These are phyloP conservation scores for Rhodosporidiobolus sp. DNA, from an alignment of 768 basidiomycete genomes.

Conservation along the genomic window DNA sequence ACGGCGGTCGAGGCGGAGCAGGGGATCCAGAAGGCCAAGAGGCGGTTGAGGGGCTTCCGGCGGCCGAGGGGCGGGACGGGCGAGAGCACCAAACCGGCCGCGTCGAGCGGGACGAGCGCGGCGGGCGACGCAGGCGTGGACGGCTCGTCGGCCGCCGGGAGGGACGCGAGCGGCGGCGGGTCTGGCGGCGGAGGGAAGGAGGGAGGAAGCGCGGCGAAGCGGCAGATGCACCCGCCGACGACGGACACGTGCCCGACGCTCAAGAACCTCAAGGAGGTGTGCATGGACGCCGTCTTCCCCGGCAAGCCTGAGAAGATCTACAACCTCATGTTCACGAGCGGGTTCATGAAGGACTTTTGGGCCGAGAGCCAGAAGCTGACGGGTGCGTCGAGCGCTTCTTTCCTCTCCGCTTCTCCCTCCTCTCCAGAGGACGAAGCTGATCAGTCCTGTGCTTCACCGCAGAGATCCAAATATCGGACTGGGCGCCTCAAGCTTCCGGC, in stretches of 20 bases:
- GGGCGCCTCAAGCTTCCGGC: conserved; percentile 66
- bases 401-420: neutral
- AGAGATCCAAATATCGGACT: conserved; percentile 96
- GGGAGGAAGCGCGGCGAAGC: neutral
- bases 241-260: conserved; percentile 32
- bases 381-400: conserved; percentile 57
- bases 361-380: conserved; percentile 77
- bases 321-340: conserved; percentile 92
- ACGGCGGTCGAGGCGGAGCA: neutral
- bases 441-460: neutral
- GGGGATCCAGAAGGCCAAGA: conserved; percentile 14
- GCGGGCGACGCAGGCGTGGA: neutral
- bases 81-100: neutral
- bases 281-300: conserved; percentile 74
- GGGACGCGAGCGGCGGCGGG: neutral
- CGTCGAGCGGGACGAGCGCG: neutral
- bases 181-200: neutral
- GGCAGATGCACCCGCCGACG: conserved; percentile 25
- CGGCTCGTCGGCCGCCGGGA: neutral
- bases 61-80: conserved; percentile 26
- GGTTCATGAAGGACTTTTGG: conserved; percentile 75
- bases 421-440: neutral
- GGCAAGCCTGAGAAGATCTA: conserved; percentile 93
- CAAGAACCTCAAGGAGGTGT: conserved; percentile 37
- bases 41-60: conserved; percentile 22